These are phyloP conservation scores for Vaccinium corymbosum DNA, from an alignment of 148 eudicot species.

Conservation along the genomic window DNA sequence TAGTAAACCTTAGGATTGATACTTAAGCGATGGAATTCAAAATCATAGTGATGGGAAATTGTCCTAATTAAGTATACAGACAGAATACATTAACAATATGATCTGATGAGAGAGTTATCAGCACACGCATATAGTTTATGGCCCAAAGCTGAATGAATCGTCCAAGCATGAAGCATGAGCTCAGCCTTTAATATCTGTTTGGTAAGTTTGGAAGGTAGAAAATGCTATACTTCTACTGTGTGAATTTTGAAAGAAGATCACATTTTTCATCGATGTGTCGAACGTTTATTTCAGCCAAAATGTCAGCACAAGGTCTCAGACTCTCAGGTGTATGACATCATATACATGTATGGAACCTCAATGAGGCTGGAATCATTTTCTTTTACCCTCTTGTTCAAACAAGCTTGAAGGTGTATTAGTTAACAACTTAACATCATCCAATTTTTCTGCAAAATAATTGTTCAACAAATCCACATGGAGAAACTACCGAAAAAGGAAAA, in stretches of 20 bases:
- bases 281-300: background rate
- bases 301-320: background rate
- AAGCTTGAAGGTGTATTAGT: background rate
- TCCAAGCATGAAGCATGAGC: too few species aligned
- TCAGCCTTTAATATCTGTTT: background rate
- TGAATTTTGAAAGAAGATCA: background rate
- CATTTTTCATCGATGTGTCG: background rate
- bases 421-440: background rate
- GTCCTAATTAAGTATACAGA: background rate
- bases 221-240: background rate
- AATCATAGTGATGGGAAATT: background rate
- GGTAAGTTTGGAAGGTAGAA: background rate
- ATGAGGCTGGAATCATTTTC: background rate
- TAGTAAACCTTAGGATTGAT: background rate
- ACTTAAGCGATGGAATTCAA: conserved; percentile 2
- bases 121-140: background rate
- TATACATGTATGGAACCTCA: background rate
- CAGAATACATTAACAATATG: background rate
- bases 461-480: conserved; percentile 2
- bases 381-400: background rate
- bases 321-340: background rate
- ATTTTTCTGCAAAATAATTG: background rate
- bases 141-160: background rate
- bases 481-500: background rate
- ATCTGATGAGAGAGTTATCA: background rate